Percentiles rank a stretch among this genome's conserved stretches.
These are phyloP conservation scores for Forsythia suspensa DNA, from an alignment of 257 asterid genomes.

Conservation along the genomic window DNA sequence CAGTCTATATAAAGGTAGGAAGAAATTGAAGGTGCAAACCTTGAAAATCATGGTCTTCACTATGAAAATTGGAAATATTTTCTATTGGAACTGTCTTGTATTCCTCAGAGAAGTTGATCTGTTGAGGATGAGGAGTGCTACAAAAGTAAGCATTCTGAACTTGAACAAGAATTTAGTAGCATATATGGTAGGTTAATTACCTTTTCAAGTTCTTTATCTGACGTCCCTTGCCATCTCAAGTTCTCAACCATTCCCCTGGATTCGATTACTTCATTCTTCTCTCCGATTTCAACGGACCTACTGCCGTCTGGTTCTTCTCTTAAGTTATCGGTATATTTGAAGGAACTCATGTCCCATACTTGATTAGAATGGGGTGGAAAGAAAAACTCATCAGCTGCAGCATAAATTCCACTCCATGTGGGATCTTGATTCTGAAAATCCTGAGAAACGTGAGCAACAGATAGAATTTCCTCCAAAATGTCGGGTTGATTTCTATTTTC, in stretches of 20 bases:
- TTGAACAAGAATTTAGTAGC: not conserved
- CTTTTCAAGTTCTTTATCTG: constrained; percentile 53
- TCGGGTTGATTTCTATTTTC: constrained; percentile 44
- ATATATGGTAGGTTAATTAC: constrained; percentile 19
- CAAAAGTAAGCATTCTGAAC: not conserved
- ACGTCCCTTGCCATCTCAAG: constrained; percentile 70
- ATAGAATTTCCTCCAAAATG: constrained; percentile 71
- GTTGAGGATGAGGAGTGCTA: constrained; percentile 2
- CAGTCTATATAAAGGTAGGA: not conserved
- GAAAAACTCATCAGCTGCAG: constrained; percentile 57
- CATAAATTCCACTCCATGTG: constrained; percentile 40
- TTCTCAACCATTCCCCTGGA: constrained; percentile 58
- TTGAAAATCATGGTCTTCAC: constrained; percentile 35
- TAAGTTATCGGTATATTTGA: constrained; percentile 29
- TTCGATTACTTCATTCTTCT: constrained; percentile 44
- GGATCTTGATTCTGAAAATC: constrained; percentile 54
- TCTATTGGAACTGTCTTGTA: constrained; percentile 48
- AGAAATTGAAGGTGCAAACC: constrained; percentile 27
- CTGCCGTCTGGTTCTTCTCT: constrained; percentile 34
- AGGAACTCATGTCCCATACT: constrained; percentile 31
- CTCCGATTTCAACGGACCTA: constrained; percentile 49
- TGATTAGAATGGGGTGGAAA: constrained; percentile 47
- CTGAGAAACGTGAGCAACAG: constrained; percentile 86
- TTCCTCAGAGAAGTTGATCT: constrained; percentile 43
- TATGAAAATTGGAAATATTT: constrained; percentile 28